Evolutionary conservation across 2,329 filamentous ascomycete species (phyloP), one percentile per base, ranked within the genome.

Genomic region (Venturia oleaginea): DNA sequence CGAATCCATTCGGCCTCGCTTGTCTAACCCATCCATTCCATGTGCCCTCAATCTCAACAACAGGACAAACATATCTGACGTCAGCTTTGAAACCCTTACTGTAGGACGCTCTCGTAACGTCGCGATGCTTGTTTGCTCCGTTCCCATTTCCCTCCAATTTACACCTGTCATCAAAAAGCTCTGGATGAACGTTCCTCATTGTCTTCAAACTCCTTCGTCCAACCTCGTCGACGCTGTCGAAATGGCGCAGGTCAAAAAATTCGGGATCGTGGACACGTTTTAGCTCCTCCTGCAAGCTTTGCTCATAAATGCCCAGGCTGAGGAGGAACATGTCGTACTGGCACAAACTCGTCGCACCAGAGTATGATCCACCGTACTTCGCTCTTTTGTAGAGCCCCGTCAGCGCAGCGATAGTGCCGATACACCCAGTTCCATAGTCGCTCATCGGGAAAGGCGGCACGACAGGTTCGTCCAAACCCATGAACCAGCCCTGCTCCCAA

Each of bases 261-360:
- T 82, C 80, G 0, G 75, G 71, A 0, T 81, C 80, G 65, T 80
- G 79, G 40, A 78, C 74, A 43, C 74, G 73, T 24, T 81, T 79
- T 24, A 89, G 73, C 61, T 78, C 68, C 13, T 78, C 73, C 73
- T 87, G 82, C 1, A 87, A 78, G 0, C 77, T 72, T 0, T 78
- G 75, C 0, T 83, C 76, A 66, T 88, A 84, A 46, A 83, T 73
- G 0, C 86, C 86, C 0, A 84, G 78, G 22, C 81, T 79, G 69
- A 89, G 82, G 27, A 90, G 79, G 2, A 87, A 80, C 1, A 89
- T 78, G 67, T 90, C 86, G 71, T 90, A 90, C 69, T 90, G 86
- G 69, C 86, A 79, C 22, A 90, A 77, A 1, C 84, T 87, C 0
- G 82, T 84, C 62, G 82, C 84, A 59, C 86, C 86, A 65, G 85